phyloP scores from a whole-genome alignment of 106 monocot species.

The Hemerocallis citrina region DNA sequence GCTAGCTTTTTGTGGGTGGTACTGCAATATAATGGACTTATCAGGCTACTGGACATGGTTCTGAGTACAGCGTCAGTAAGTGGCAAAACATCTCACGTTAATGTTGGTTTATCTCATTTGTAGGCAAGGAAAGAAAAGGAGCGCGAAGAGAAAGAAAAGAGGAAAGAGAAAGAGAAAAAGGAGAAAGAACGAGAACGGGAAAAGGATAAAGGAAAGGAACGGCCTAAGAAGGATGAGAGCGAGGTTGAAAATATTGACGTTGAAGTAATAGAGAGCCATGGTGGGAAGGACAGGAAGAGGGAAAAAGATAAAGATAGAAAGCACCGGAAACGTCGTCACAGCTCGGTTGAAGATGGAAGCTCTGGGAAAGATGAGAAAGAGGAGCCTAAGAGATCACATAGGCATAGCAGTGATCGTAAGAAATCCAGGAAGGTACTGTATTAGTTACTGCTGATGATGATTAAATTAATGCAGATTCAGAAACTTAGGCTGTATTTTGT shows the following conservation, averaged over 20 bases:
- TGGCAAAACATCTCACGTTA: no score
- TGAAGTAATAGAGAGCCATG: slow-evolving; percentile 27
- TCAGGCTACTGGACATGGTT: no score
- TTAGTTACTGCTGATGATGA: no score
- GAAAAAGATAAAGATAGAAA: slow-evolving; percentile 89
- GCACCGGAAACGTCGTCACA: slow-evolving; percentile 73
- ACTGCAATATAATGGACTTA: no score
- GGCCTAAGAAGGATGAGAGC: slow-evolving; percentile 53
- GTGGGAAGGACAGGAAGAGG: slow-evolving; percentile 47
- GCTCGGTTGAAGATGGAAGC: slow-evolving; percentile 46
- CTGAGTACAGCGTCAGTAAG: no score
- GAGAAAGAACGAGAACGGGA: slow-evolving; percentile 55
- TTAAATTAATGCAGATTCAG: background rate
- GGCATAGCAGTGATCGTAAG: slow-evolving; percentile 71
- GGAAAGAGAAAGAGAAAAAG: slow-evolving; percentile 63
- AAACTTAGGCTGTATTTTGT: background rate
- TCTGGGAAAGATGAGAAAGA: slow-evolving; percentile 72
- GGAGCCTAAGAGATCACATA: slow-evolving; percentile 67
- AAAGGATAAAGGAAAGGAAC: slow-evolving; percentile 58
- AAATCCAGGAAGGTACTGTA: slow-evolving; percentile 75
- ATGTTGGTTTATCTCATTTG: background rate
- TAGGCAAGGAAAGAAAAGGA: slow-evolving; percentile 85
- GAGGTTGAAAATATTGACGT: slow-evolving; percentile 33
- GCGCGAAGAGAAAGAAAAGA: slow-evolving; percentile 59
- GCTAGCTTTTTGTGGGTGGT: no score